These are phyloP conservation scores for Colletotrichum orbiculare DNA, from an alignment of 2,329 filamentous ascomycete genomes.

Conservation along the genomic window DNA sequence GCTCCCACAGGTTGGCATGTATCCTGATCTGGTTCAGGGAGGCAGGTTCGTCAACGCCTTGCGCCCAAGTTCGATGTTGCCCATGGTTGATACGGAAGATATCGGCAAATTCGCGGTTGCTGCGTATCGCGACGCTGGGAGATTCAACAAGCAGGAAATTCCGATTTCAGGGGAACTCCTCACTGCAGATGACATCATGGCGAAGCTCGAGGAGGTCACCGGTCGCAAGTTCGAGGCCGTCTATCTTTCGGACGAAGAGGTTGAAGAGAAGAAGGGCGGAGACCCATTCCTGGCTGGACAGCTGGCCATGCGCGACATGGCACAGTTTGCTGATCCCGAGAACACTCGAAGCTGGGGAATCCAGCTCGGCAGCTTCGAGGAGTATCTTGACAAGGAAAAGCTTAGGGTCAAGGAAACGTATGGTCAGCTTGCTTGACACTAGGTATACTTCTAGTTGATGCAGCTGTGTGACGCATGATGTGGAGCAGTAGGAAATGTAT, in stretches of 20 bases:
- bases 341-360: conserved; percentile 51
- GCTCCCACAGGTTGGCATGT: conserved; percentile 52
- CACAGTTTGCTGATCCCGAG: conserved; percentile 49
- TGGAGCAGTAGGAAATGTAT: too few species aligned
- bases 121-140: conserved; percentile 53
- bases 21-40: conserved; percentile 50
- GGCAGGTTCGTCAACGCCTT: conserved; percentile 52
- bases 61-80: conserved; percentile 48
- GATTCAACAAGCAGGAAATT: conserved; percentile 54
- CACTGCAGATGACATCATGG: conserved; percentile 48
- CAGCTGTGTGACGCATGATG: too few species aligned
- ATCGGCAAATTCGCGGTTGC: conserved; percentile 58
- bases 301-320: conserved; percentile 47
- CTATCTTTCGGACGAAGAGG: conserved; percentile 55
- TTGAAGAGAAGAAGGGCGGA: conserved; percentile 45
- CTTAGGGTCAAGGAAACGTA: conserved; percentile 44
- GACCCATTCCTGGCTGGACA: conserved; percentile 55
- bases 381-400: conserved; percentile 55
- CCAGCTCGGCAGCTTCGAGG: conserved; percentile 53
- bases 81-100: conserved; percentile 58
- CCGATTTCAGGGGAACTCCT: conserved; percentile 54
- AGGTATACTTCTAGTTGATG: too few species aligned
- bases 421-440: conserved; percentile 5
- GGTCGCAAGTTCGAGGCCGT: conserved; percentile 49
- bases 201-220: conserved; percentile 46